Conservation (phyloP, 805 yeast species). For the Sugiyamaella valdiviana region DNA sequence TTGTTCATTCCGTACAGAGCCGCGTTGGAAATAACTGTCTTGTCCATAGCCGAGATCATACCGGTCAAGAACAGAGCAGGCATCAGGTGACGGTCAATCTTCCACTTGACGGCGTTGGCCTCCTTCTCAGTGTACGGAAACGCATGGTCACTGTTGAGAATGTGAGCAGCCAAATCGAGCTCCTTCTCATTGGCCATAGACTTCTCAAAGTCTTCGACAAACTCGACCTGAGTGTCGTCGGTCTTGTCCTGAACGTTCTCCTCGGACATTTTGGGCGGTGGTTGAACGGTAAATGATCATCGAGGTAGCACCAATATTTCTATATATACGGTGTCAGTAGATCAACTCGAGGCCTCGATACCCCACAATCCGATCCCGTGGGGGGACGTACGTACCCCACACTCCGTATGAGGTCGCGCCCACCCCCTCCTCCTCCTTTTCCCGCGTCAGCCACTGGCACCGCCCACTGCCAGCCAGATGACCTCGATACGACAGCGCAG, state of each 20-base stretch:
- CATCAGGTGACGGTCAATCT: constrained; percentile 5
- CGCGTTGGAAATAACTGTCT: constrained; percentile 49
- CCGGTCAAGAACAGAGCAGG: constrained; percentile 2
- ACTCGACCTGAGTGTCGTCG: neutral
- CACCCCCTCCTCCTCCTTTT: too few species aligned
- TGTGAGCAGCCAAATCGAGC: constrained; percentile 3
- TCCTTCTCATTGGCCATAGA: constrained; percentile 4
- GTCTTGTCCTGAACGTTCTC: neutral
- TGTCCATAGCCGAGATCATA: constrained; percentile 34
- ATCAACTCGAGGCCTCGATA: too few species aligned
- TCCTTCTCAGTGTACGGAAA: constrained; percentile 3
- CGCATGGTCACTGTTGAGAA: constrained; percentile 2
- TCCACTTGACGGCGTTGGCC: constrained; percentile 1
- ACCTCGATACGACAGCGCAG: neutral
- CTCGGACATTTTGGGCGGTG: neutral
- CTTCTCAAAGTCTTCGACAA: constrained; percentile 1
- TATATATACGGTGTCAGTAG: too few species aligned
- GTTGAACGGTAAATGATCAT: neutral
- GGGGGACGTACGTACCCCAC: too few species aligned
- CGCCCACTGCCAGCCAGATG: neutral
- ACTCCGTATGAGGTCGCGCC: too few species aligned
- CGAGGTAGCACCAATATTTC: neutral
- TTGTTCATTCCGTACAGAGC: constrained; percentile 45
- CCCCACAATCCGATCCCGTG: too few species aligned
- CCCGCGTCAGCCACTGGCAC: too few species aligned